Evolutionary conservation across 2,329 filamentous ascomycete species (phyloP).

Genomic region (Fusarium dlaminii): DNA sequence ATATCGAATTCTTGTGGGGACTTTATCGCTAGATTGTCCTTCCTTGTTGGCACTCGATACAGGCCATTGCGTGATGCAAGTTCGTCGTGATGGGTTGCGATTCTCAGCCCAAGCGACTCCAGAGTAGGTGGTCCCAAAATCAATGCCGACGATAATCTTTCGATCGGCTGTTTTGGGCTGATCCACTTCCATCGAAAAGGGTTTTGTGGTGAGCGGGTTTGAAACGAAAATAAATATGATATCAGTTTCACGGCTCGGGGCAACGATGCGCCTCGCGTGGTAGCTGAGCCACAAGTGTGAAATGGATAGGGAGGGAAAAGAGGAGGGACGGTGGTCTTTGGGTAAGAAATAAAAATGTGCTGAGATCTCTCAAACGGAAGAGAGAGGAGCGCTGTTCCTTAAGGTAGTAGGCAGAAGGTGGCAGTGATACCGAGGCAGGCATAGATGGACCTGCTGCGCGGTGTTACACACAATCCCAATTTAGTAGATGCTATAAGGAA

Average conservation of each 20-base stretch:
- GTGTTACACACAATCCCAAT: background rate
- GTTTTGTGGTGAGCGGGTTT: background rate
- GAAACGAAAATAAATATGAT: background rate
- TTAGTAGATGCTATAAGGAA: no score
- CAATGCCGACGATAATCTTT: conserved; percentile 60
- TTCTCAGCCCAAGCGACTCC: conserved; percentile 60
- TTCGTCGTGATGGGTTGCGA: conserved; percentile 48
- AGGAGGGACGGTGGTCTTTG: background rate
- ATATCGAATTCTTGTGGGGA: conserved; percentile 58
- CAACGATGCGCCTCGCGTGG: background rate
- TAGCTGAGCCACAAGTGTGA: background rate
- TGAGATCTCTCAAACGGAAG: background rate
- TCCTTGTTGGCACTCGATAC: conserved; percentile 48
- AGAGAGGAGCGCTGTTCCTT: background rate
- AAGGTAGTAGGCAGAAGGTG: background rate
- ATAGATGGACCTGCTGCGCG: background rate
- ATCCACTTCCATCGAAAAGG: conserved; percentile 49
- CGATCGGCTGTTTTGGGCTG: conserved; percentile 48
- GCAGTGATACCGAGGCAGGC: background rate
- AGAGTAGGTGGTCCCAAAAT: conserved; percentile 65
- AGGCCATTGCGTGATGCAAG: conserved; percentile 55
- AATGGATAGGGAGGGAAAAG: background rate
- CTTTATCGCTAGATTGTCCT: conserved; percentile 55
- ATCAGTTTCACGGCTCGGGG: background rate
- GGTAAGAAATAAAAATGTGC: background rate